Percentiles rank a stretch among this genome's conserved stretches.
Conservation (phyloP, 139 green algal genomes). For the Chlamydomonas applanata region DNA sequence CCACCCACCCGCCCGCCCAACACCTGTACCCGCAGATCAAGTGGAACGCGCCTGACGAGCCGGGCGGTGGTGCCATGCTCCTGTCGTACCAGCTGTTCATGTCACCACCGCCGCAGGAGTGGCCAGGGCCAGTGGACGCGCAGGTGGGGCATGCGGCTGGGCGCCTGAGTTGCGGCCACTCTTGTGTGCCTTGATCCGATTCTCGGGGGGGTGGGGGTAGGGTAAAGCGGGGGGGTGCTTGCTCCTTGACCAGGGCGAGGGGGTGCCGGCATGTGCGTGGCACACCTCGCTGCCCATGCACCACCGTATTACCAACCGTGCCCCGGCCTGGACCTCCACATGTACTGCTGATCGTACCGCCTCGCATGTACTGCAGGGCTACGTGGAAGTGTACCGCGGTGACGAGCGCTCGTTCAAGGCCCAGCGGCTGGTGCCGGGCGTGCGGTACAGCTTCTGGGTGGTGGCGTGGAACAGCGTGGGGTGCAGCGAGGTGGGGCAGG, state of each 20-base stretch:
- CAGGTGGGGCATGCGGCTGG: neutral
- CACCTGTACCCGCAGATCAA: slow-evolving; percentile 54
- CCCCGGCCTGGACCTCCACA: neutral
- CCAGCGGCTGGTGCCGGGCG: slow-evolving; percentile 42
- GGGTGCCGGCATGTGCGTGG: too few species aligned
- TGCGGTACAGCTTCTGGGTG: slow-evolving; percentile 47
- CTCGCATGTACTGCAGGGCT: slow-evolving; percentile 38
- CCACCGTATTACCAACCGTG: neutral
- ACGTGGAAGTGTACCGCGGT: slow-evolving; percentile 51
- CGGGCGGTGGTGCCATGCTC: slow-evolving; percentile 48
- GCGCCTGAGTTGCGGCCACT: neutral
- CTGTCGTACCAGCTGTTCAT: slow-evolving; percentile 49
- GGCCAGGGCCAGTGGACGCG: neutral
- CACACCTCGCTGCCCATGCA: too few species aligned
- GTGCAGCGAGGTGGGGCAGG: slow-evolving; percentile 14
- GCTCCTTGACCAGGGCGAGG: too few species aligned
- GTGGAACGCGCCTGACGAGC: slow-evolving; percentile 63
- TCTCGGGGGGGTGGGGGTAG: too few species aligned
- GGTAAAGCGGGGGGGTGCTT: too few species aligned
- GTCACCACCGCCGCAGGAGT: slow-evolving; percentile 27
- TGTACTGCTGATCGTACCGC: neutral
- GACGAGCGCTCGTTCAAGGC: slow-evolving; percentile 48
- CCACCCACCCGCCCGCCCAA: too few species aligned
- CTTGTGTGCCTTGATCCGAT: too few species aligned
- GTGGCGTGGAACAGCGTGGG: slow-evolving; percentile 55